Evolutionary conservation across 352 stramenopile species (phyloP).

Genomic region (Globisporangium ultimum): DNA sequence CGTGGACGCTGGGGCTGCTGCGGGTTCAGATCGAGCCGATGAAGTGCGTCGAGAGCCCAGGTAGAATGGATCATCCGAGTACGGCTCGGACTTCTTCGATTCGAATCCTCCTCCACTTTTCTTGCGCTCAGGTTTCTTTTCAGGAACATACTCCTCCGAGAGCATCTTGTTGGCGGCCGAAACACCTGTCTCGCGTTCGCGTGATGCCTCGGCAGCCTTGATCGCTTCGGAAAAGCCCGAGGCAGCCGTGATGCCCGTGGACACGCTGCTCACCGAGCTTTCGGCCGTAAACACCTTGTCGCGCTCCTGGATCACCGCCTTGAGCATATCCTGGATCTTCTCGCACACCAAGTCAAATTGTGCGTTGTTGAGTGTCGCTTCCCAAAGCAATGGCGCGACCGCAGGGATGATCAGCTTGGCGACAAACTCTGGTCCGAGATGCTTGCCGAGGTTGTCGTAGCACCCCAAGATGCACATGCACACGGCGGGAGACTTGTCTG

Average conservation of each 20-base stretch:
- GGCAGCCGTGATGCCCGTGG: slow-evolving; percentile 47
- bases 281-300: slow-evolving; percentile 79
- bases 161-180: slow-evolving; percentile 77
- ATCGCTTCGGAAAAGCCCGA: slow-evolving; percentile 69
- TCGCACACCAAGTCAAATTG: slow-evolving; percentile 87
- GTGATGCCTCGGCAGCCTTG: slow-evolving; percentile 61
- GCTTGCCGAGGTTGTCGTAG: slow-evolving; percentile 88
- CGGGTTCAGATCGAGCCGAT: slow-evolving; percentile 32
- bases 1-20: slow-evolving; percentile 19
- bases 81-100: slow-evolving; percentile 48
- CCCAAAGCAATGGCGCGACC: slow-evolving; percentile 77
- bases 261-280: slow-evolving; percentile 61
- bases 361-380: slow-evolving; percentile 67
- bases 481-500: slow-evolving; percentile 80
- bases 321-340: slow-evolving; percentile 89
- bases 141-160: slow-evolving; percentile 70
- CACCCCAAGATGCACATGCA: slow-evolving; percentile 87
- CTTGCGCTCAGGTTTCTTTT: slow-evolving; percentile 29
- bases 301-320: slow-evolving; percentile 75
- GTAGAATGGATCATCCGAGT: slow-evolving; percentile 79
- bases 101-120: slow-evolving; percentile 11
- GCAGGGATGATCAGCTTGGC: slow-evolving; percentile 83
- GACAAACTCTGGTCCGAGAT: slow-evolving; percentile 75
- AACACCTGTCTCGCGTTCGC: slow-evolving; percentile 59
- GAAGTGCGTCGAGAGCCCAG: slow-evolving; percentile 46